Evolutionary conservation across 139 green algal species (phyloP).

Genomic region (Micractinium sp.): DNA sequence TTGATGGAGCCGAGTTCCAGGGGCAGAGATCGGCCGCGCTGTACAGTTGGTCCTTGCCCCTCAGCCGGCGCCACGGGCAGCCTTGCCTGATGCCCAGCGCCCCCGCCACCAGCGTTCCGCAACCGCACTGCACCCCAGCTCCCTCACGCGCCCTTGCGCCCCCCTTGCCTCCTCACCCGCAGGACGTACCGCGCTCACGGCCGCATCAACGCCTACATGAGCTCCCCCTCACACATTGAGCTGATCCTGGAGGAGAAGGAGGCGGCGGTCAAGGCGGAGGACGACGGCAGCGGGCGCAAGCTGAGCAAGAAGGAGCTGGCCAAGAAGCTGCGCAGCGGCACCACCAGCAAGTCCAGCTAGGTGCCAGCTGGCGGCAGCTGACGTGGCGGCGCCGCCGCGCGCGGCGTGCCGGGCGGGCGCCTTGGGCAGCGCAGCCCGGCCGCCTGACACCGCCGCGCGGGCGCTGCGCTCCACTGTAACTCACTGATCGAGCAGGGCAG

Average conservation of each 20-base stretch:
- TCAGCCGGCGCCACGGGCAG: neutral
- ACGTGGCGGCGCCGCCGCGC: too few relatives aligned
- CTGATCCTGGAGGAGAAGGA: conserved; percentile 93
- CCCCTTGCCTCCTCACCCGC: neutral
- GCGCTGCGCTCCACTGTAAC: too few relatives aligned
- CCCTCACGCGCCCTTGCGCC: neutral
- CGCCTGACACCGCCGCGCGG: too few relatives aligned
- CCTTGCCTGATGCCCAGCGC: neutral
- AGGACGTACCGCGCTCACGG: conserved; percentile 98
- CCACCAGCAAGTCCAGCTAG: conserved; percentile 63
- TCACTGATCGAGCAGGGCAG: too few relatives aligned
- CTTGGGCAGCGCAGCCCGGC: too few relatives aligned
- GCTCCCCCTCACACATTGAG: conserved; percentile 96
- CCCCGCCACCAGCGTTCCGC: too few relatives aligned
- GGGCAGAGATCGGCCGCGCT: too few relatives aligned
- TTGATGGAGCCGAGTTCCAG: too few relatives aligned
- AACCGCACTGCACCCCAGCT: too few relatives aligned
- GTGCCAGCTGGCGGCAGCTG: too few relatives aligned
- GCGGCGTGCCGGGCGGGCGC: too few relatives aligned
- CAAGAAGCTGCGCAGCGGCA: conserved; percentile 77
- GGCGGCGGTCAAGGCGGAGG: conserved; percentile 72
- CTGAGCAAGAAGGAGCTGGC: conserved; percentile 67
- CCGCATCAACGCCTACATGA: conserved; percentile 99
- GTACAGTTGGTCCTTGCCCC: neutral
- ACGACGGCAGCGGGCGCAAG: conserved; percentile 62